Evolutionary conservation across 371 early-diverging fungal species (phyloP), one percentile per base, ranked within the genome.

Genomic region (Zychaea mexicana): DNA sequence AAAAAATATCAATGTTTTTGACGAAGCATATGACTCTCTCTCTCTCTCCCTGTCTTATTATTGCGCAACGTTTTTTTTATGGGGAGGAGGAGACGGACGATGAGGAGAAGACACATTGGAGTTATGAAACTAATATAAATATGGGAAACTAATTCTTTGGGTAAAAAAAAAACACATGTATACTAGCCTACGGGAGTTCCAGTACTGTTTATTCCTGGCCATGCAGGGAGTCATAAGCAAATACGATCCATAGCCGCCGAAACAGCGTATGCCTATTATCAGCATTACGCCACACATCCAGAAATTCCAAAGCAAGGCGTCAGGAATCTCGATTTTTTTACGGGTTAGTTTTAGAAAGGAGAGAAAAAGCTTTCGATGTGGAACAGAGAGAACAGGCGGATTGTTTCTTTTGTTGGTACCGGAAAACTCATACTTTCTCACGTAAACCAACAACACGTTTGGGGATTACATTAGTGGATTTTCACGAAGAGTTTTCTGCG

Each of bases 181-280:
- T 19, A 12, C 33, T 62, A 78, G 74, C 87, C 83, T 5, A 80
- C 78, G 24, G 90, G 95, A 30, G 75, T 86, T 12, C 98, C 98
- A 0, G 90, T 93, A 0, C 76, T 98, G 24, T 98, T 98, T 76
- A 87, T 98, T 32, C 98, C 95, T 12, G 98, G 98, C 0, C 93
- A 97, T 69, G 96, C 96, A 17, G 98, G 98, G 10, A 93, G 93
- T 62, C 90, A 90, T 67, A 91, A 91, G 66, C 98, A 97, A 76
- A 87, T 92, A 4, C 82, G 95, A 31, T 92, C 95, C 1, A 78
- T 97, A 28, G 96, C 94, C 19, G 80, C 90, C 31, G 91, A 88
- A 30, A 71, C 93, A 3, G 71, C 92, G 7, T 72, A 77, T 22
- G 74, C 83, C 26, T 86, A 87, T 66, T 82, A 86, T 68, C 70